phyloP scores from a whole-genome alignment of 192 early-diverging fungal species.

The Mycoemilia scoparia region DNA sequence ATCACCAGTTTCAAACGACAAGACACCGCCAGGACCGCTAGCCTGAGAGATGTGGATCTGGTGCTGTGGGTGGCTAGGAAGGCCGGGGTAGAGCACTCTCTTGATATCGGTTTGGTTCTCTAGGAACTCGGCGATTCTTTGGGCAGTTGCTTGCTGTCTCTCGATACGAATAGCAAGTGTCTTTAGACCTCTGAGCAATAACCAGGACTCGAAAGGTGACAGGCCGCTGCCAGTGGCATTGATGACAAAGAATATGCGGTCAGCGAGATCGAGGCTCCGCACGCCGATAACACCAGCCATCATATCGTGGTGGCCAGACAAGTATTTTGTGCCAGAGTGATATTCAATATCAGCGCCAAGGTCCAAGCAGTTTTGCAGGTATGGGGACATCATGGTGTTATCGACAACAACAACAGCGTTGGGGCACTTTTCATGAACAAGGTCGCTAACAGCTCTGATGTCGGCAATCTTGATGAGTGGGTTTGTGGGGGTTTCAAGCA shows the following conservation, averaged over 20 bases:
- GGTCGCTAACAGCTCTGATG: constrained; percentile 51
- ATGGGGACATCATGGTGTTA: constrained; percentile 99
- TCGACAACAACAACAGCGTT: constrained; percentile 82
- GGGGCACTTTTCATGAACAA: constrained; percentile 58
- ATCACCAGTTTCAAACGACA: constrained; percentile 87
- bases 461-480: constrained; percentile 90
- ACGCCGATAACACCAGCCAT: constrained; percentile 94
- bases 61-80: constrained; percentile 64
- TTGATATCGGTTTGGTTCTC: constrained; percentile 60
- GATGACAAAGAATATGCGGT: constrained; percentile 83
- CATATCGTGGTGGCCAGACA: constrained; percentile 92
- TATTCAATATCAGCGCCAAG: constrained; percentile 87
- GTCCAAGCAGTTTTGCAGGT: constrained; percentile 71
- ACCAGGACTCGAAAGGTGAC: constrained; percentile 82
- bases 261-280: constrained; percentile 45
- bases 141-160: constrained; percentile 70
- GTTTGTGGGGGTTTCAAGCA: constrained; percentile 93
- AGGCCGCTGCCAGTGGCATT: constrained; percentile 85
- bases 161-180: constrained; percentile 95
- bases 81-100: constrained; percentile 79
- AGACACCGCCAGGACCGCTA: constrained; percentile 75
- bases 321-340: constrained; percentile 95
- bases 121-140: constrained; percentile 62
- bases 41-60: constrained; percentile 63
- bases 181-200: constrained; percentile 85